Conservation (phyloP, 2,329 filamentous ascomycete species). For the Hypoxylon rubiginosum region DNA sequence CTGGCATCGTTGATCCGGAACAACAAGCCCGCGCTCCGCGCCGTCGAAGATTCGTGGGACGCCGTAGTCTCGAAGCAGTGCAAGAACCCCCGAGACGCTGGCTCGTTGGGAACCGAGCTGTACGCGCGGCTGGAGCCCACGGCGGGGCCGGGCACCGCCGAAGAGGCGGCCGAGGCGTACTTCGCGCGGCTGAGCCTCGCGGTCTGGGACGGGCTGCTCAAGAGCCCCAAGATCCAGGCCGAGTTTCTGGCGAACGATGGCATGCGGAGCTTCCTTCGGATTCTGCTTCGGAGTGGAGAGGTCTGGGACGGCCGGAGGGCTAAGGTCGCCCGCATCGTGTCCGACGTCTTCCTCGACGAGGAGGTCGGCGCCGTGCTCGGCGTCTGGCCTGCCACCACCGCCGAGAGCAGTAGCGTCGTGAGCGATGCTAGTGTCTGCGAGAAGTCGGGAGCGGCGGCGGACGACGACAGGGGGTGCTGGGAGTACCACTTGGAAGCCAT, state of each 20-base stretch:
- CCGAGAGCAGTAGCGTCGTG: conserved; percentile 45
- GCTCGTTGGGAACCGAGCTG: conserved; percentile 55
- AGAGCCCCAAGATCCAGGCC: conserved; percentile 63
- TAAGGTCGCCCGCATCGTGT: conserved; percentile 69
- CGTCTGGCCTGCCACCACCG: conserved; percentile 72
- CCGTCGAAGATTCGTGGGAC: conserved; percentile 64
- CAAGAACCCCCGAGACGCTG: conserved; percentile 11
- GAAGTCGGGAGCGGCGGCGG: conserved; percentile 45
- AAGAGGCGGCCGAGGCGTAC: conserved; percentile 45
- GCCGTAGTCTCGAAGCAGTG: conserved; percentile 58
- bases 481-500: conserved; percentile 62
- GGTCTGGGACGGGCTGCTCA: conserved; percentile 69
- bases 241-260: conserved; percentile 69
- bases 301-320: conserved; percentile 65
- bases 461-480: conserved; percentile 69
- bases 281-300: conserved; percentile 62
- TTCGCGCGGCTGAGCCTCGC: conserved; percentile 54
- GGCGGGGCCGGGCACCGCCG: conserved; percentile 35
- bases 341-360: conserved; percentile 76
- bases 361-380: conserved; percentile 71
- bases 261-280: conserved; percentile 67
- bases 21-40: conserved; percentile 71
- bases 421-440: conserved; percentile 56
- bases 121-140: conserved; percentile 58
- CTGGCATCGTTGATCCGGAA: conserved; percentile 73